Percentiles rank a stretch among this genome's conserved stretches.
Evolutionary conservation across 495 filamentous ascomycete species (phyloP).

Genomic region (Aspergillus sclerotiicarbonarius): DNA sequence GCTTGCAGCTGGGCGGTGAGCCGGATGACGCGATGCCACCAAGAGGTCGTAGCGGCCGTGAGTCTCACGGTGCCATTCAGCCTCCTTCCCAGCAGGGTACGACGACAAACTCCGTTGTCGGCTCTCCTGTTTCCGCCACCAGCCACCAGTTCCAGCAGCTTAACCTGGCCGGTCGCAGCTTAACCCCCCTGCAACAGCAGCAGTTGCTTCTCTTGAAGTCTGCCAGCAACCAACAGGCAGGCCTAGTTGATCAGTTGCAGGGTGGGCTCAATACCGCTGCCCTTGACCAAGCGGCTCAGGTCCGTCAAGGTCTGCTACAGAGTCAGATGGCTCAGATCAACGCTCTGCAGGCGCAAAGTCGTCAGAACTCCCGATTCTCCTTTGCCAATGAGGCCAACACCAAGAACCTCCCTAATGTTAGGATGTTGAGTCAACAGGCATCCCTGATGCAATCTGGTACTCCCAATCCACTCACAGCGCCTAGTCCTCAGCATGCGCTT

Average conservation of each 20-base stretch:
- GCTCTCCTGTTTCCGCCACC: conserved; percentile 47
- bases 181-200: conserved; percentile 81
- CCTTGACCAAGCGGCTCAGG: conserved; percentile 41
- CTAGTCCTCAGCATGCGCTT: conserved; percentile 48
- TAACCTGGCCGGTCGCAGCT: conserved; percentile 62
- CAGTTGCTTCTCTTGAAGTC: conserved; percentile 67
- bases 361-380: conserved; percentile 84
- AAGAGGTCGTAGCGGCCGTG: conserved; percentile 48
- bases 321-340: conserved; percentile 51
- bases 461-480: conserved; percentile 57
- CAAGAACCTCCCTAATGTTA: conserved; percentile 79
- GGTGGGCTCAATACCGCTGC: conserved; percentile 44
- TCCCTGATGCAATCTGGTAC: conserved; percentile 79
- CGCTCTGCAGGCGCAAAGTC: conserved; percentile 68
- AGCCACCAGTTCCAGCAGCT: conserved; percentile 53
- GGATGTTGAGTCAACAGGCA: conserved; percentile 85
- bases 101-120: conserved; percentile 43
- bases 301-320: conserved; percentile 57
- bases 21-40: conserved; percentile 65
- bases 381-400: conserved; percentile 80
- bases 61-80: conserved; percentile 61
- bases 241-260: conserved; percentile 58
- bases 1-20: conserved; percentile 85
- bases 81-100: conserved; percentile 69
- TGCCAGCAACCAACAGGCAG: conserved; percentile 49